Base-by-base conservation (phyloP, 2,329 filamentous ascomycete species). In the Aspergillus alliaceus region DNA sequence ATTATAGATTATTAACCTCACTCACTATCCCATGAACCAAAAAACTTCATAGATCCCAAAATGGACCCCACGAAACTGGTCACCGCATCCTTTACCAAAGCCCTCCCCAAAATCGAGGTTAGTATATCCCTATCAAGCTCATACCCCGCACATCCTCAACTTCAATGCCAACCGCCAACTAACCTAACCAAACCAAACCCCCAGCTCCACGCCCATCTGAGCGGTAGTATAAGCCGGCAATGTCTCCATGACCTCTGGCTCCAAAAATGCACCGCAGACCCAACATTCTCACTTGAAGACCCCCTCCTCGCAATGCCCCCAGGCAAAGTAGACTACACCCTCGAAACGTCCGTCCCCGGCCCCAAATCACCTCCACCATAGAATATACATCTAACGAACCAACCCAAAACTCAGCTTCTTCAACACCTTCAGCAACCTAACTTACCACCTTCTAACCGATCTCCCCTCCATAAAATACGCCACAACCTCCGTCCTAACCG, bases 171-270 rank as follows among this genome's bases (percentile, higher is more conserved):
- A n/a, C n/a, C n/a, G n/a, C n/a, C n/a, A n/a, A n/a, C n/a, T n/a
- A n/a, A 35, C 22, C 14, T 39, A 11, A 34, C 47, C 34, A 40
- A 3, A 6, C 7, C 3, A 7, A 27, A 42, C 15, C 20, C 22
- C 11, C 12, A 92, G 87, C 83, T 93, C 53, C 90, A 95, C 67
- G 90, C 90, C 60, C 90, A 95, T 73, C 81, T 95, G 44, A 90
- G 86, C 39, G 90, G 90, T 53, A 91, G 88, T 72, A 90, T 95
- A 71, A 88, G 84, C 68, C 84, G 88, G 31, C 77, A 85, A 66
- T 87, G 85, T 59, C 84, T 95, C 2, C 89, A 91, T 68, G 83
- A 90, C 35, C 86, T 93, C 69, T 95, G 90, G 90, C 65, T 77
- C 48, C 72, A 72, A 54, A 90, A 87, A 69, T 84, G 82, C 57